Percentiles rank a stretch among this genome's conserved stretches.
These are phyloP conservation scores for Beauveria caledonica DNA, from an alignment of 2,329 filamentous ascomycete species.

Conservation along the genomic window DNA sequence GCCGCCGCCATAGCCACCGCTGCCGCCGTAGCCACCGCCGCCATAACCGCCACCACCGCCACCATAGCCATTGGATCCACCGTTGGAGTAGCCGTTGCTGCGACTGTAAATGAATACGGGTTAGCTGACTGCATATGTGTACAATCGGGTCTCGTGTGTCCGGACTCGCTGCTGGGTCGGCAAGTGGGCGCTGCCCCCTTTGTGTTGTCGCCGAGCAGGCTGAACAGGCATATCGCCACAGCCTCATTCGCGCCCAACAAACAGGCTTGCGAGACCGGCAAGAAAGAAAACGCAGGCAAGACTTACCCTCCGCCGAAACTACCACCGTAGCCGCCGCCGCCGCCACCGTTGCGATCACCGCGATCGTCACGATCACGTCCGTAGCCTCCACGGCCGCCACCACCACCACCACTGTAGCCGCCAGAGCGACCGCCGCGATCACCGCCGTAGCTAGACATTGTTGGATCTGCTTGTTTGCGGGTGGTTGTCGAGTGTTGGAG, in stretches of 20 bases:
- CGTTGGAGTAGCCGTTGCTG: conserved; percentile 34
- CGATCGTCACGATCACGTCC: conserved; percentile 31
- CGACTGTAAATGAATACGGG: conserved; percentile 29
- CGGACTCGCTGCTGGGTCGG: too few relatives aligned
- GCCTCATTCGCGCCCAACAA: background rate
- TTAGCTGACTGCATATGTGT: conserved; percentile 25
- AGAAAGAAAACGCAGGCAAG: conserved; percentile 12
- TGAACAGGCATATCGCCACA: background rate
- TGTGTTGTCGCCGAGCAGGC: background rate
- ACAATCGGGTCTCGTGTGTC: background rate
- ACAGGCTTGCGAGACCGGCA: background rate
- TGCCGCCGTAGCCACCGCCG: conserved; percentile 26
- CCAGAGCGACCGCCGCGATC: conserved; percentile 24
- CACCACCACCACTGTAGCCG: conserved; percentile 21
- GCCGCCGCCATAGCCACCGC: conserved; percentile 27
- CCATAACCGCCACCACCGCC: conserved; percentile 32
- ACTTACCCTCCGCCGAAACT: conserved; percentile 30
- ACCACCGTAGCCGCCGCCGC: conserved; percentile 23
- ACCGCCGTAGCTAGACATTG: conserved; percentile 40
- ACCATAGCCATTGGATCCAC: conserved; percentile 18
- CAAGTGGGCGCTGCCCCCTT: too few relatives aligned
- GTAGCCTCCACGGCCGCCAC: conserved; percentile 24
- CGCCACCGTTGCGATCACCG: conserved; percentile 31
- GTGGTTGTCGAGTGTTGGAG: background rate
- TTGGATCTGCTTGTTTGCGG: conserved; percentile 13